Evolutionary conservation across 192 early-diverging fungal species (phyloP).

Genomic region (Entrophospora sp.): DNA sequence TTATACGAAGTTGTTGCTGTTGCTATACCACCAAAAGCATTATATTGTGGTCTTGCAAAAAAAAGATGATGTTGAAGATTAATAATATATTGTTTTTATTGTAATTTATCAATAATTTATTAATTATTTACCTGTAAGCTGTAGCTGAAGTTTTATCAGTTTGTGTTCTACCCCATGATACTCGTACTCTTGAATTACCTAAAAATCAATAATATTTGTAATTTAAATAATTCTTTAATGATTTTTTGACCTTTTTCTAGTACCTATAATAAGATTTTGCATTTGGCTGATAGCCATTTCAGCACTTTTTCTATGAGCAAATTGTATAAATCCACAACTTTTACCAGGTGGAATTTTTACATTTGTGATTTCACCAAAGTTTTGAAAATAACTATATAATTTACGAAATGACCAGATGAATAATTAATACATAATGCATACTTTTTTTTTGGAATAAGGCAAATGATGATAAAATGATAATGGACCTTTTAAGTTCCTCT

Average conservation of each 20-base stretch:
- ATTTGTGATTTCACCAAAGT: conserved; percentile 87
- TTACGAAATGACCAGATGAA: neutral
- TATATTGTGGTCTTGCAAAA: conserved; percentile 15
- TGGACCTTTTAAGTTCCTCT: conserved; percentile 60
- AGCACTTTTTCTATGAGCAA: conserved; percentile 69
- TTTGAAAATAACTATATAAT: conserved; percentile 56
- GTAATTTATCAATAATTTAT: neutral
- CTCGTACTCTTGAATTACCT: conserved; percentile 41
- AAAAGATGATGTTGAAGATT: neutral
- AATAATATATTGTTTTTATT: neutral
- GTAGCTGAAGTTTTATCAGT: conserved; percentile 25
- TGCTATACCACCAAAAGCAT: conserved; percentile 12
- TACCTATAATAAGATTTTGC: conserved; percentile 80
- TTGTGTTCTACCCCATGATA: conserved; percentile 52
- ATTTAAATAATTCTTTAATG: neutral
- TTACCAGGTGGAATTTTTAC: conserved; percentile 93
- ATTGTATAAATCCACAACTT: conserved; percentile 95
- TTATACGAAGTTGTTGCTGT: conserved; percentile 8
- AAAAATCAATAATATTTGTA: neutral
- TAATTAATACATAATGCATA: neutral
- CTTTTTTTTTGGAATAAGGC: neutral
- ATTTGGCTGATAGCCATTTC: conserved; percentile 86
- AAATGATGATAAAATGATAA: neutral
- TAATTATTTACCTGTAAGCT: conserved; percentile 14
- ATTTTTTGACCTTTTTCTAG: conserved; percentile 18